Evolutionary conservation across 2,329 filamentous ascomycete species (phyloP).

Genomic region (Diaporthe destruens): DNA sequence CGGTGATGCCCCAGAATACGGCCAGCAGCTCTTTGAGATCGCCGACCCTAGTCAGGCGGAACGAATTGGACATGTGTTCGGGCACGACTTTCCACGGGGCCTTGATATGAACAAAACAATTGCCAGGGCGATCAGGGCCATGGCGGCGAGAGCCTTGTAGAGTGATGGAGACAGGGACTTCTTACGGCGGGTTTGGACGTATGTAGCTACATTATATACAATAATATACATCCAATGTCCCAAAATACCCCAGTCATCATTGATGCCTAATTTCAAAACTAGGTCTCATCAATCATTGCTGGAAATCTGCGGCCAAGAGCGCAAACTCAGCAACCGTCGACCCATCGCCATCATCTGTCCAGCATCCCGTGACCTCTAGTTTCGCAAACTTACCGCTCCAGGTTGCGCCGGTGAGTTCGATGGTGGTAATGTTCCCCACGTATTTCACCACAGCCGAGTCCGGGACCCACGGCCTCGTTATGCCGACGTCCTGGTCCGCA

Average conservation of each 20-base stretch:
- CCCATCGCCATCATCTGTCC: slow-evolving; percentile 31
- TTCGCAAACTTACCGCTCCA: slow-evolving; percentile 39
- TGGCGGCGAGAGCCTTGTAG: slow-evolving; percentile 37
- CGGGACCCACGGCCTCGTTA: slow-evolving; percentile 43
- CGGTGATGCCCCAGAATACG: slow-evolving; percentile 38
- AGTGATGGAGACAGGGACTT: not conserved
- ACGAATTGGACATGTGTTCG: slow-evolving; percentile 38
- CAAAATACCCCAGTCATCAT: not conserved
- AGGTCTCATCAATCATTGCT: not conserved
- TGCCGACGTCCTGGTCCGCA: slow-evolving; percentile 40
- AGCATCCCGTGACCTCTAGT: slow-evolving; percentile 32
- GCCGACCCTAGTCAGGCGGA: slow-evolving; percentile 34
- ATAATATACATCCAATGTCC: slow-evolving; percentile 15
- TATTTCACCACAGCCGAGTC: slow-evolving; percentile 37
- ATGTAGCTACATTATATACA: not conserved
- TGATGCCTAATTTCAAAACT: not conserved
- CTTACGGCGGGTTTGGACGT: not conserved
- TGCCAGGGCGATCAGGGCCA: slow-evolving; percentile 37
- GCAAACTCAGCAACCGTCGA: slow-evolving; percentile 35
- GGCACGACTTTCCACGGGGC: slow-evolving; percentile 40
- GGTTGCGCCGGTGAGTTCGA: slow-evolving; percentile 3
- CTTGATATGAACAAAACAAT: slow-evolving; percentile 40
- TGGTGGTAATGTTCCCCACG: slow-evolving; percentile 33
- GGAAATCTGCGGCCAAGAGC: slow-evolving; percentile 16
- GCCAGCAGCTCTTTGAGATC: slow-evolving; percentile 36